Evolutionary conservation across 805 yeast species (phyloP), one percentile per base, ranked within the genome.

Genomic region (Saccharomycopsis microspora): DNA sequence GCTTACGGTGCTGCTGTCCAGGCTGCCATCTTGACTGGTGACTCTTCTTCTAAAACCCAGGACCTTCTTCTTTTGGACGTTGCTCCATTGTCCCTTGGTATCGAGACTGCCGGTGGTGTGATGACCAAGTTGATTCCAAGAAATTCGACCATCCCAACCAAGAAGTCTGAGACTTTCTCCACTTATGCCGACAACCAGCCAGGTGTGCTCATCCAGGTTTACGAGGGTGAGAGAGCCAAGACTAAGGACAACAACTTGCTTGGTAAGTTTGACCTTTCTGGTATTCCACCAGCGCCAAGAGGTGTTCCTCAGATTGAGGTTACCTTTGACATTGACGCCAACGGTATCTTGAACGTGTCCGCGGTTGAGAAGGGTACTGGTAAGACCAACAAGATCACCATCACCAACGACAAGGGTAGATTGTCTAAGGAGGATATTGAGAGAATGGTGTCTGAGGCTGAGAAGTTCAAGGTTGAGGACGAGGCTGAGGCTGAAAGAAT

Each of bases 71-170:
- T 90, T 67, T 83, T 93, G 69, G 98, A 90, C 80, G 98, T 90
- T 70, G 95, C 97, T 67, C 97, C 98, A 70, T 80, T 90, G 67
- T 89, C 97, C 53, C 71, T 90, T 63, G 98, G 98, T 83, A 90
- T 90, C 71, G 97, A 90, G 78, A 90, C 97, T 63, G 96, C 97
- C 68, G 97, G 98, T 81, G 97, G 97, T 83, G 93, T 89, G 72
- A 89, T 90, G 96, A 89, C 97, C 71, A 87, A 87, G 75, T 85
- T 90, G 74, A 90, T 90, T 63, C 96, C 96, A 75, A 85, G 98
- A 79, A 90, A 90, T 85, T 84, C 97, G 53, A 89, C 97, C 56
- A 88, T 90, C 61, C 98, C 98, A 74, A 85, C 96, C 68, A 90
- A 89, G 83, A 90, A 90, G 77, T 88, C 97, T 48, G 96, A 89